A percentile compares a stretch with the other conserved stretches of the same genome.
phyloP scores from a whole-genome alignment of 1,139 yeast species.

The Nakaseomyces delphensis region DNA sequence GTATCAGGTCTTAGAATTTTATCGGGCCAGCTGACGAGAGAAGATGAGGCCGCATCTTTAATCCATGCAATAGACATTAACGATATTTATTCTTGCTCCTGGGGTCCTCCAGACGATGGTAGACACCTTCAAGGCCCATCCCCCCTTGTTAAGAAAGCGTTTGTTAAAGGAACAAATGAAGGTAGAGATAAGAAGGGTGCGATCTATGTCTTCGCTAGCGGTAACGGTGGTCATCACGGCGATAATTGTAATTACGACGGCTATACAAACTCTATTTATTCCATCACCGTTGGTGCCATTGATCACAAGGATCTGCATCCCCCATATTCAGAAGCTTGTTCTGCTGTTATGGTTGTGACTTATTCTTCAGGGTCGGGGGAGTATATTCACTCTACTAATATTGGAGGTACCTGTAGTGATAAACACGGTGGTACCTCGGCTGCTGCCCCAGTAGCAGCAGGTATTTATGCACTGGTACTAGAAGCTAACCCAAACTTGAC shows the following conservation, averaged over 20 bases:
- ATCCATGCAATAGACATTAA: constrained; percentile 70
- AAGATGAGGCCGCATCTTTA: constrained; percentile 86
- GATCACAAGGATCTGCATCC: constrained; percentile 85
- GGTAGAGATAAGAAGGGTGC: constrained; percentile 83
- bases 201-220: constrained; percentile 90
- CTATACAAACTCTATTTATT: constrained; percentile 89
- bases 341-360: constrained; percentile 94
- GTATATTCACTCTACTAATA: constrained; percentile 85
- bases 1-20: constrained; percentile 88
- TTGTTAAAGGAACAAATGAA: constrained; percentile 72
- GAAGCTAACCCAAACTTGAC: constrained; percentile 78
- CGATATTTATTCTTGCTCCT: constrained; percentile 92
- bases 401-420: constrained; percentile 59
- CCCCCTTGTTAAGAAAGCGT: constrained; percentile 64
- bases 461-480: constrained; percentile 73
- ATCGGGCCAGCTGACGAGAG: constrained; percentile 69
- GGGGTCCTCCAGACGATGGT: constrained; percentile 99
- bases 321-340: constrained; percentile 80
- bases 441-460: constrained; percentile 98
- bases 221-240: constrained; percentile 77
- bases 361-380: constrained; percentile 89
- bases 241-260: constrained; percentile 98
- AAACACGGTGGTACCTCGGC: constrained; percentile 96
- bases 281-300: constrained; percentile 91
- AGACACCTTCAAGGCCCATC: constrained; percentile 80